Percentiles rank a stretch among this genome's conserved stretches.
Evolutionary conservation across 2,329 filamentous ascomycete genomes (phyloP).

Genomic region (Aspergillus fischeri): DNA sequence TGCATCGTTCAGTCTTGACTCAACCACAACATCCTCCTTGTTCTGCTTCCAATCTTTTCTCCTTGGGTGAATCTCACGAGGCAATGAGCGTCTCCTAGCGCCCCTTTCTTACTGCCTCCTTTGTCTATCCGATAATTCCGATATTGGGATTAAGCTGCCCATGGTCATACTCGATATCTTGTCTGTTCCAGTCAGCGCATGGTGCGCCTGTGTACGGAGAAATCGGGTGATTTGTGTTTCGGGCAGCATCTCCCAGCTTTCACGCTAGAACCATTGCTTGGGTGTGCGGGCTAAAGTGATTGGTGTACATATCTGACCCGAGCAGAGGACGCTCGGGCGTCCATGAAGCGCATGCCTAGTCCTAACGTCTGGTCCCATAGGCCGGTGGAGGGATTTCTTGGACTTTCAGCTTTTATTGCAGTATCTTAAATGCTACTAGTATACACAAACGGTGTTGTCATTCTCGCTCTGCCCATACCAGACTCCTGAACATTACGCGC

Average conservation of each 20-base stretch:
- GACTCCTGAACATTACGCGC: background rate
- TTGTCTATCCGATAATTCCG: background rate
- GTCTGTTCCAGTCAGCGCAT: background rate
- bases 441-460: background rate
- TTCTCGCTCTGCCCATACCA: background rate
- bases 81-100: background rate
- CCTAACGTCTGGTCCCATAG: background rate
- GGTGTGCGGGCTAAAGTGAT: background rate
- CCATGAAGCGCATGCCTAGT: background rate
- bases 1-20: background rate
- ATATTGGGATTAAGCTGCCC: background rate
- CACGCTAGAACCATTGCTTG: background rate
- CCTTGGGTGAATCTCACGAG: background rate
- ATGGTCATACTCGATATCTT: background rate
- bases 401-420: background rate
- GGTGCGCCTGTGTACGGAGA: background rate
- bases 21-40: background rate
- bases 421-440: background rate
- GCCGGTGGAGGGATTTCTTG: background rate
- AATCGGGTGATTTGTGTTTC: background rate
- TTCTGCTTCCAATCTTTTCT: background rate
- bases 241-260: background rate
- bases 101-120: background rate
- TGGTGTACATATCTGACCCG: background rate
- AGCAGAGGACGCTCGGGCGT: background rate